These are phyloP conservation scores for Escovopsis sp. DNA, from an alignment of 2,329 filamentous ascomycete species.

Conservation along the genomic window DNA sequence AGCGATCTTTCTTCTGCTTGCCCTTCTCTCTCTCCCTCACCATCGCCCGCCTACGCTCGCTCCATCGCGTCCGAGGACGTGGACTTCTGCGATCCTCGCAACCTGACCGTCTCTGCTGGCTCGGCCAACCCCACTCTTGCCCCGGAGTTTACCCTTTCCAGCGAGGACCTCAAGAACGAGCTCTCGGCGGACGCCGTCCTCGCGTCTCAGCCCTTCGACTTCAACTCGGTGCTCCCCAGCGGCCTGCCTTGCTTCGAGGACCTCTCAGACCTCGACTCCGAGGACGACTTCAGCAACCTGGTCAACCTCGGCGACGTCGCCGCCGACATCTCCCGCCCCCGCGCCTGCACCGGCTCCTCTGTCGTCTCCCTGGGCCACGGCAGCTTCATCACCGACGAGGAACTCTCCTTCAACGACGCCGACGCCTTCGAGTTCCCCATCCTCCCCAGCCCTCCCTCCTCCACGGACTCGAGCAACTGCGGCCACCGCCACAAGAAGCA, in stretches of 20 bases:
- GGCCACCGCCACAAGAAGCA: conserved; percentile 42
- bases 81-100: conserved; percentile 83
- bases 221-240: conserved; percentile 33
- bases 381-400: conserved; percentile 60
- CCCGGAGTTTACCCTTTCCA: conserved; percentile 50
- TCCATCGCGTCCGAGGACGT: conserved; percentile 57
- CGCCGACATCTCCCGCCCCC: conserved; percentile 53
- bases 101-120: conserved; percentile 55
- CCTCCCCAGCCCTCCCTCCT: conserved; percentile 43
- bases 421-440: conserved; percentile 43
- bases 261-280: conserved; percentile 78
- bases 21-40: conserved; percentile 77
- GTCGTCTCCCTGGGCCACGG: conserved; percentile 58
- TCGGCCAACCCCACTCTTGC: conserved; percentile 33
- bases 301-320: conserved; percentile 43
- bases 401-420: conserved; percentile 59
- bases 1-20: conserved; percentile 63
- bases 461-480: conserved; percentile 22
- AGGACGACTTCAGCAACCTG: conserved; percentile 66
- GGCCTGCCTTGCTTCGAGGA: conserved; percentile 66
- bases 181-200: conserved; percentile 29
- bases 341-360: conserved; percentile 51
- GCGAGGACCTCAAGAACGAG: conserved; percentile 42
- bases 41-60: conserved; percentile 54
- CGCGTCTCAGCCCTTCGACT: conserved; percentile 33